Evolutionary conservation across 345 rosid species (phyloP), one percentile per base, ranked within the genome.

Genomic region (Lumnitzera littorea): DNA sequence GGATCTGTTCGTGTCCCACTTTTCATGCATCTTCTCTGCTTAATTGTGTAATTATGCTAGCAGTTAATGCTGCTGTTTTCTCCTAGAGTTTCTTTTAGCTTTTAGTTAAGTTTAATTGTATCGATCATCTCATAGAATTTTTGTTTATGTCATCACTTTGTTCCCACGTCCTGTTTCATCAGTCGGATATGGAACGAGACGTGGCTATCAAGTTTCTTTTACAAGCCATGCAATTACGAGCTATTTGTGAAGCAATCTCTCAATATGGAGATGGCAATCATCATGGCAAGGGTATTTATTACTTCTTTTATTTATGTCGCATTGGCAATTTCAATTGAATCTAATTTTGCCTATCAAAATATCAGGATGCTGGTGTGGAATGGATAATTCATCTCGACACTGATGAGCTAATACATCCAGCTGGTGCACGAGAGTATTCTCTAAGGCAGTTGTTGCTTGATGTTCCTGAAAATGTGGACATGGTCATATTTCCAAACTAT

Each of bases 131-230:
- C 43, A 36, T 36, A 36, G 43, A 36, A 36, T 36, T 5, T 36
- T 58, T 51, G 49, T 51, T n/a, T 23, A 2, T 46, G 24, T 41
- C 23, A 13, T n/a, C 53, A 16, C 10, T 17, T 31, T 13, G 67
- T 64, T 25, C 17, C 61, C 70, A 43, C 65, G 17, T 9, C 25
- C 63, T 57, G 62, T 16, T 55, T 52, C 59, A 29, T 74, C 75
- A 94, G 99, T 68, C 96, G 96, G 65, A 83, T 90, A 59, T 94
- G 99, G 99, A 90, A 90, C 48, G 97, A 94, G 85, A 94, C 99
- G 3, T 90, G 99, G 99, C 70, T 94, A 5, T 68, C 97, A 14
- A 81, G 88, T 72, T 94, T 88, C 89, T 94, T 94, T 66, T 88
- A 83, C 81, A 90, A 94, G 79, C 99, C 97, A 6, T 94, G 97